phyloP scores from a whole-genome alignment of 2,329 filamentous ascomycete species.

The Bipolaris zeicola region DNA sequence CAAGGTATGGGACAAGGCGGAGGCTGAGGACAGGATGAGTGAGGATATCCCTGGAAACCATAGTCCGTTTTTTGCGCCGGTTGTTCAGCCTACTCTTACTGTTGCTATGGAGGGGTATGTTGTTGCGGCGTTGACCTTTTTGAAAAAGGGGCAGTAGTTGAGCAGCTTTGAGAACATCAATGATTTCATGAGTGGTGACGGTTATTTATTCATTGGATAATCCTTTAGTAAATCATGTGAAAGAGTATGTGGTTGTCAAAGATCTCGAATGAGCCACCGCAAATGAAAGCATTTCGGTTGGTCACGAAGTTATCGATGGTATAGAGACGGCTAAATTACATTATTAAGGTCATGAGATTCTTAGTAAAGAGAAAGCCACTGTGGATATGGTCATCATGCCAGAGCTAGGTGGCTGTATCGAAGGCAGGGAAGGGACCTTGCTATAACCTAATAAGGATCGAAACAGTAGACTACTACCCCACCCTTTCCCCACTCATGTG shows the following conservation, averaged over 20 bases:
- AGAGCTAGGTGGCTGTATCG: not conserved
- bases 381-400: not conserved
- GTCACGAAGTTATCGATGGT: too few relatives aligned
- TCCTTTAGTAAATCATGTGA: too few relatives aligned
- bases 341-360: not conserved
- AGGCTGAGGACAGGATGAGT: constrained; percentile 53
- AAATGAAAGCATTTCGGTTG: too few relatives aligned
- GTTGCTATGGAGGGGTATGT: constrained; percentile 59
- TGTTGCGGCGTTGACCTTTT: constrained; percentile 57
- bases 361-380: not conserved
- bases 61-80: constrained; percentile 63
- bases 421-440: not conserved
- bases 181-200: too few relatives aligned
- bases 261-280: too few relatives aligned
- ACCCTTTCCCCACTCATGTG: not conserved
- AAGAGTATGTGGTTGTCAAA: too few relatives aligned
- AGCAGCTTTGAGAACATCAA: not conserved
- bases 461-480: not conserved
- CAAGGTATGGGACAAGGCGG: constrained; percentile 57
- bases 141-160: constrained; percentile 29
- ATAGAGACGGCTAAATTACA: too few relatives aligned
- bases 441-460: not conserved
- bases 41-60: constrained; percentile 64
- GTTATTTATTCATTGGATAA: too few relatives aligned
- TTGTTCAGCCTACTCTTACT: constrained; percentile 63